Base-by-base conservation (phyloP, 192 early-diverging fungal species). In the Dissophora globulifera region DNA sequence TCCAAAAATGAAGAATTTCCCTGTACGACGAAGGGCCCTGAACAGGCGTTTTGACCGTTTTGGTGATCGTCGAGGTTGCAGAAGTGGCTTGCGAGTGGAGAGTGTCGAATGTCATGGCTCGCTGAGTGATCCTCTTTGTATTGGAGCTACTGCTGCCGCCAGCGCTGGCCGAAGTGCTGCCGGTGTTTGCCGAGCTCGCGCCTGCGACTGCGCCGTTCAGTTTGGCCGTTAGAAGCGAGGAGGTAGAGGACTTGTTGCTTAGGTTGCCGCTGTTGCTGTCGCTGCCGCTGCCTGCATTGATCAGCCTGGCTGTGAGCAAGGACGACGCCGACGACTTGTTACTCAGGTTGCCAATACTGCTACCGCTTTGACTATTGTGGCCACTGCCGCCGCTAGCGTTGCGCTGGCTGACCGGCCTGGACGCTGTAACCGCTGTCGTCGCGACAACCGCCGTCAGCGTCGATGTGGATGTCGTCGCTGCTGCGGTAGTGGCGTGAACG, bases 1-100 rank as follows among this genome's bases (percentile, higher is more conserved):
- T 76, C 72, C 72, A 76, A 31, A 76, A 76, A 56, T 67, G 72
- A n/a, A 76, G 63, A 7, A 76, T 16, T 3, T 76, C 72, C 19
- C 62, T 31, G 22, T 76, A 76, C 1, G 72, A 76, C 0, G 72
- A 66, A 3, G 56, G 52, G 2, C 63, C 72, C 17, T 67, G 72
- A 0, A 66, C 71, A 3, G 72, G 56, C 2, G 70, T 30, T 33
- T 67, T 76, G 9, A 50, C 54, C 2, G 62, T 60, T 57, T 66
- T 75, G 29, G 43, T 13, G 4, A 31, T 47, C 25, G 71, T 60
- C 33, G 62, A 55, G 5, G 55, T 48, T 57, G 53, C 29, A 4
- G 46, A 13, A 6, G 48, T 10, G 30, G 51, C 13, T 32, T 13
- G 16, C 10, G 10, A 50, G 6, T 22, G 10, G 7, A 25, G 16